Evolutionary conservation across 2,329 filamentous ascomycete genomes (phyloP).

Genomic region (Aspergillus brunneoviolaceus): DNA sequence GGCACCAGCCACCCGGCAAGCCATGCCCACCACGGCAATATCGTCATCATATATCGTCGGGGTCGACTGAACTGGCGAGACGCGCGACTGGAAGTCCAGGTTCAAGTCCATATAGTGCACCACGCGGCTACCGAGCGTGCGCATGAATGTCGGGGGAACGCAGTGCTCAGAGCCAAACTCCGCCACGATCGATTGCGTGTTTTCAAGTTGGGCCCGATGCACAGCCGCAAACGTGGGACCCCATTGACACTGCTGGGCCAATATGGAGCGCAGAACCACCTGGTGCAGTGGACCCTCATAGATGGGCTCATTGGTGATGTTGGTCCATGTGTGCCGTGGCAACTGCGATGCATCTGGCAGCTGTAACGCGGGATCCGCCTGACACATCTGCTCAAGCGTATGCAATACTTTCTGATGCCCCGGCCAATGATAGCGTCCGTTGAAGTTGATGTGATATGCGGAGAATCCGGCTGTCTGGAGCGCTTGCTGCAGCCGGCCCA

Average conservation of each 20-base stretch:
- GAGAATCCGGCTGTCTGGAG: conserved; percentile 14
- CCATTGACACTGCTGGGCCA: conserved; percentile 18
- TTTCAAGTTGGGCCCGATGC: conserved; percentile 4
- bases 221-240: conserved; percentile 12
- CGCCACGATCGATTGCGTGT: conserved; percentile 9
- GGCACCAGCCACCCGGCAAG: conserved; percentile 32
- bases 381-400: conserved; percentile 12
- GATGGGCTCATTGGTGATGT: conserved; percentile 1
- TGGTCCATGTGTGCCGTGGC: not conserved
- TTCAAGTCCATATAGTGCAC: conserved; percentile 18
- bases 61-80: not conserved
- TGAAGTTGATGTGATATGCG: conserved; percentile 16
- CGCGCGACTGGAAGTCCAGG: conserved; percentile 3
- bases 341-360: conserved; percentile 13
- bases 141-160: conserved; percentile 17
- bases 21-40: conserved; percentile 39
- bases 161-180: conserved; percentile 22
- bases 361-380: conserved; percentile 8
- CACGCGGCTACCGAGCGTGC: conserved; percentile 9
- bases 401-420: conserved; percentile 10
- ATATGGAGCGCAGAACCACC: conserved; percentile 13
- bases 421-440: conserved; percentile 22
- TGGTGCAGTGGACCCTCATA: conserved; percentile 8
- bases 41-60: conserved; percentile 17
- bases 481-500: conserved; percentile 8